These are phyloP conservation scores for Brachypodium distachyon DNA, from an alignment of 202 grass and related monocot genomes.

Conservation along the genomic window DNA sequence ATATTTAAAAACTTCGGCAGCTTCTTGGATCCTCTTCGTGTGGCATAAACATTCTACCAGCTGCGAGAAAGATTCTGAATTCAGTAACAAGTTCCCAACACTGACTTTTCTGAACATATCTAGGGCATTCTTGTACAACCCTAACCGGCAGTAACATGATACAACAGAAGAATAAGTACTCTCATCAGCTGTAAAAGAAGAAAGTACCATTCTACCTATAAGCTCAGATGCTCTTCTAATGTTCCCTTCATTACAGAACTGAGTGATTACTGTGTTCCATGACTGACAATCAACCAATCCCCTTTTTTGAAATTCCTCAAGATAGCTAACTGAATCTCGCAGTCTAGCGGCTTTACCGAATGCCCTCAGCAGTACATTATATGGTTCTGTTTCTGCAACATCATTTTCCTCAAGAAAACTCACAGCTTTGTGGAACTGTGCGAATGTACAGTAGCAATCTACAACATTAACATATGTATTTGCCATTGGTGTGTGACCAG, in stretches of 20 bases:
- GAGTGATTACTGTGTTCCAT: conserved; percentile 44
- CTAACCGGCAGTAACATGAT: conserved; percentile 49
- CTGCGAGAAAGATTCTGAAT: conserved; percentile 40
- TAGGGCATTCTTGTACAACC: conserved; percentile 30
- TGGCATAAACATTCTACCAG: conserved; percentile 48
- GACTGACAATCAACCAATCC: conserved; percentile 33
- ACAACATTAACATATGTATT: conserved; percentile 31
- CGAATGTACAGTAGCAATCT: conserved; percentile 31
- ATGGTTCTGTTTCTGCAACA: conserved; percentile 35
- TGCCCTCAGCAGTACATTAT: conserved; percentile 39
- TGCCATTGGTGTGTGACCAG: conserved; percentile 18
- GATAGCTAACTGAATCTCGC: conserved; percentile 31
- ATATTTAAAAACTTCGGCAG: conserved; percentile 43
- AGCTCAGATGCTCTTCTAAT: conserved; percentile 45
- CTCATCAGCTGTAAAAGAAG: conserved; percentile 35
- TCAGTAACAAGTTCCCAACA: conserved; percentile 30
- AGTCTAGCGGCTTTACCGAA: conserved; percentile 19
- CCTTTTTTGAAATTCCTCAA: conserved; percentile 17
- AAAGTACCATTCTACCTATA: conserved; percentile 51
- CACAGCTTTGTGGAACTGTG: conserved; percentile 26
- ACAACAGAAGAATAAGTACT: conserved; percentile 41
- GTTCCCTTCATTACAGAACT: conserved; percentile 31
- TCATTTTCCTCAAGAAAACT: conserved; percentile 43
- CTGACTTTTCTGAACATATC: conserved; percentile 28
- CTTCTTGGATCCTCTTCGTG: conserved; percentile 26